These are phyloP conservation scores for Hericium rajendrae DNA, from an alignment of 768 basidiomycete genomes.

Conservation along the genomic window DNA sequence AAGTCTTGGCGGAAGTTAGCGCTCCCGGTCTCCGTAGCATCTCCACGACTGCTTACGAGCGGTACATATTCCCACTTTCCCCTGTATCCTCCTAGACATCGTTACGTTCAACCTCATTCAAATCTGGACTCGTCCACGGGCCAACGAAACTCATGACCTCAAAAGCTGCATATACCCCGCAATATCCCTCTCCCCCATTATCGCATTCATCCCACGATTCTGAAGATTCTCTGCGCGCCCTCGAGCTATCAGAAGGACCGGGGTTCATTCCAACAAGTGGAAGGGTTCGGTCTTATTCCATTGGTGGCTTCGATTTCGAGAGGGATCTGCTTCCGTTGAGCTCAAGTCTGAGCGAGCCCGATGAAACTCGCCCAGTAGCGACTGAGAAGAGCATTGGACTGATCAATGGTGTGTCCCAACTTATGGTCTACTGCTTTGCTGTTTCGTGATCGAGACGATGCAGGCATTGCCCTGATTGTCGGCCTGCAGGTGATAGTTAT, in stretches of 20 bases:
- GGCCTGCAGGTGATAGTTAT: slow-evolving; percentile 55
- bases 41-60: too few species aligned
- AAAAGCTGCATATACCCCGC: slow-evolving; percentile 18
- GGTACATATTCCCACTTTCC: too few species aligned
- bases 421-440: background rate
- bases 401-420: slow-evolving; percentile 52
- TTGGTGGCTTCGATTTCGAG: slow-evolving; percentile 73
- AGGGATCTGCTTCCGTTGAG: slow-evolving; percentile 69
- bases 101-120: too few species aligned
- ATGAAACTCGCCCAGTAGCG: slow-evolving; percentile 33
- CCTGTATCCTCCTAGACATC: too few species aligned
- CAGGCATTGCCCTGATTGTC: slow-evolving; percentile 80
- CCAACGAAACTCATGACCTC: slow-evolving; percentile 27
- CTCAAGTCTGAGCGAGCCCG: slow-evolving; percentile 66
- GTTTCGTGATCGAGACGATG: background rate
- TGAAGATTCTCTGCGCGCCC: slow-evolving; percentile 62
- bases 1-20: too few species aligned
- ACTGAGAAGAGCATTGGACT: slow-evolving; percentile 70
- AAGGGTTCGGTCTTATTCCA: slow-evolving; percentile 44
- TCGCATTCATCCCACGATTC: slow-evolving; percentile 49
- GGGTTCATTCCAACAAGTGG: slow-evolving; percentile 8
- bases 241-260: slow-evolving; percentile 69
- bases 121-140: too few species aligned
- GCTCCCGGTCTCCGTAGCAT: too few species aligned
- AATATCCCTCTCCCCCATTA: slow-evolving; percentile 5